These are phyloP conservation scores for Gliomastix tumulicola DNA, from an alignment of 2,329 filamentous ascomycete genomes.

Conservation along the genomic window DNA sequence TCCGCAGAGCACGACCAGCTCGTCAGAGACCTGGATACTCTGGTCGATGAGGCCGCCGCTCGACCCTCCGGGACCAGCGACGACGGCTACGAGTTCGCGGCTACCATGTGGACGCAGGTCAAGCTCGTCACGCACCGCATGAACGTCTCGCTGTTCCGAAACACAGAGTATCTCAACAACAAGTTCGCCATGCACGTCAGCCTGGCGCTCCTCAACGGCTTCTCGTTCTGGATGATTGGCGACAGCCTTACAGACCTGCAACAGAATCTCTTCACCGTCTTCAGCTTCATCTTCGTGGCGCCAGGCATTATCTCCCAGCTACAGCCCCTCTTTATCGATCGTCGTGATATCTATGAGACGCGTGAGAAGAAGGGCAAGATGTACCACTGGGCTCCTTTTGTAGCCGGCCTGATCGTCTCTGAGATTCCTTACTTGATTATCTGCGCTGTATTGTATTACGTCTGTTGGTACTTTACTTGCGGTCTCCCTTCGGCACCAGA, in stretches of 20 bases:
- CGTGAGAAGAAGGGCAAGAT: slow-evolving; percentile 56
- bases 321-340: slow-evolving; percentile 50
- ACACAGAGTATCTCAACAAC: slow-evolving; percentile 59
- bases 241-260: slow-evolving; percentile 43
- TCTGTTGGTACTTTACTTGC: slow-evolving; percentile 52
- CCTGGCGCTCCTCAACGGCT: slow-evolving; percentile 52
- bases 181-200: slow-evolving; percentile 51
- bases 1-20: slow-evolving; percentile 52
- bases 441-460: slow-evolving; percentile 38
- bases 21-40: slow-evolving; percentile 54
- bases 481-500: slow-evolving; percentile 36
- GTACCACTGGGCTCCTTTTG: slow-evolving; percentile 53
- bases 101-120: slow-evolving; percentile 55
- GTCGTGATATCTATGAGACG: slow-evolving; percentile 49
- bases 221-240: slow-evolving; percentile 54
- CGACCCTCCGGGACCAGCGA: slow-evolving; percentile 31
- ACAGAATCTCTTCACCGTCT: slow-evolving; percentile 50
- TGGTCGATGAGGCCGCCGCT: slow-evolving; percentile 49
- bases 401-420: slow-evolving; percentile 41
- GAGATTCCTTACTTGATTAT: slow-evolving; percentile 38
- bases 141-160: slow-evolving; percentile 57
- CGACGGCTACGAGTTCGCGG: slow-evolving; percentile 65
- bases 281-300: slow-evolving; percentile 58
- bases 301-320: slow-evolving; percentile 52
- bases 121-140: slow-evolving; percentile 57